Evolutionary conservation across 148 eudicot species (phyloP), one percentile per base, ranked within the genome.

Genomic region (Camellia japonica): DNA sequence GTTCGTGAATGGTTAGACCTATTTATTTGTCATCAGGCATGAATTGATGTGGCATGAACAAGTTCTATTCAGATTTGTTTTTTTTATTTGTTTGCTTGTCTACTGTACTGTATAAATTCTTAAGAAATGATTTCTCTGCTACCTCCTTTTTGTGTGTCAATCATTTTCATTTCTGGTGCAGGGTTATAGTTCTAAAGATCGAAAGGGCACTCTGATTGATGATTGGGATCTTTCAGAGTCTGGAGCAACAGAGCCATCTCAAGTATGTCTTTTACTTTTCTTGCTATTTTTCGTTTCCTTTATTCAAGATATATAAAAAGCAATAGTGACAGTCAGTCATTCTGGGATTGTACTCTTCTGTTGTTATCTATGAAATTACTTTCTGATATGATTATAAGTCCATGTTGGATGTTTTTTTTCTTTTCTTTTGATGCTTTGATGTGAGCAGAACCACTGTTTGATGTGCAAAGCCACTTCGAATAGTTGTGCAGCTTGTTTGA

Each of bases 141-240:
- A 19, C 62, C 23, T 65, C 23, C 71, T 60, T 60, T 80, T 6
- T 51, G 63, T 9, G 60, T 61, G 38, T 58, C 78, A 23, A 18
- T 11, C 5, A 5, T 68, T 77, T 19, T 66, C 64, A 19, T n/a
- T 68, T 7, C 14, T 30, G 52, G 78, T 85, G 78, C 91, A 97
- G 99, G 99, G 99, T 66, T 97, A 94, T 82, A 90, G 81, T 82
- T 93, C 98, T 76, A 94, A 93, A 82, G 99, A 97, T 56, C 88
- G 90, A 9, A 92, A 87, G 78, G 91, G 88, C n/a, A 85, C 87
- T 69, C 74, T 89, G 59, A 89, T 97, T 77, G 91, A 97, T 80
- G 98, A 97, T 78, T 94, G 99, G 99, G 99, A 97, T 83, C 88
- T 97, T 42, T 88, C 98, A 73, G 99, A 97, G 82, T 88, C 99